Evolutionary conservation across 805 yeast species (phyloP), one percentile per base, ranked within the genome.

Genomic region (Vanderwaltozyma verrucispora): DNA sequence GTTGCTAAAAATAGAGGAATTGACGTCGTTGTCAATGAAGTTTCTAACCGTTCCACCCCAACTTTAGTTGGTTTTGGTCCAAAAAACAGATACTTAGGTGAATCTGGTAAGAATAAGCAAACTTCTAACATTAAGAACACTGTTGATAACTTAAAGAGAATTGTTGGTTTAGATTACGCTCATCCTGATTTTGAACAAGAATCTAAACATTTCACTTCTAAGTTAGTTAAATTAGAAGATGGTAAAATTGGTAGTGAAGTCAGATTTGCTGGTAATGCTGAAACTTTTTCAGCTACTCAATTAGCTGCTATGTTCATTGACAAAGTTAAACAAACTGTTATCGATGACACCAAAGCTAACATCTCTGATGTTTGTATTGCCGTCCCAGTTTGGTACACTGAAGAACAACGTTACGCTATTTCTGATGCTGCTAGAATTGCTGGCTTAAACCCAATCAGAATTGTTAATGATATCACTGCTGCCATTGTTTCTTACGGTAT

Each of bases 401-500:
- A 92, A 64, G 77, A 74, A 56, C 96, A 89, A 71, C 87, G 97
- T 68, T 85, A 95, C 56, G 95, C 95, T 46, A 80, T 92, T 49
- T 72, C 85, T 44, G 97, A 92, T 61, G 96, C 97, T 40, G 89
- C 95, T 59, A 74, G 71, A 59, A 83, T 89, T 62, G 96, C 96
- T 40, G 95, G 95, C 44, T 74, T 89, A 57, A 88, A 88, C 77
- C 96, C 96, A 43, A 96, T 89, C 42, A 83, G 97, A 75, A 77
- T 92, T 47, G 94, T 92, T 52, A 92, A 92, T 64, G 97, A 92
- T 63, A 80, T 84, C 49, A 88, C 97, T 42, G 96, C 97, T 43
- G 97, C 97, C 42, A 97, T 96, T 56, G 95, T 92, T 49, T 94
- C 96, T 55, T 94, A 92, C 71, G 97, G 97, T 72, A 95, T 89